Evolutionary conservation across 495 filamentous ascomycete genomes (phyloP).

Genomic region (Ramalina peruviana): DNA sequence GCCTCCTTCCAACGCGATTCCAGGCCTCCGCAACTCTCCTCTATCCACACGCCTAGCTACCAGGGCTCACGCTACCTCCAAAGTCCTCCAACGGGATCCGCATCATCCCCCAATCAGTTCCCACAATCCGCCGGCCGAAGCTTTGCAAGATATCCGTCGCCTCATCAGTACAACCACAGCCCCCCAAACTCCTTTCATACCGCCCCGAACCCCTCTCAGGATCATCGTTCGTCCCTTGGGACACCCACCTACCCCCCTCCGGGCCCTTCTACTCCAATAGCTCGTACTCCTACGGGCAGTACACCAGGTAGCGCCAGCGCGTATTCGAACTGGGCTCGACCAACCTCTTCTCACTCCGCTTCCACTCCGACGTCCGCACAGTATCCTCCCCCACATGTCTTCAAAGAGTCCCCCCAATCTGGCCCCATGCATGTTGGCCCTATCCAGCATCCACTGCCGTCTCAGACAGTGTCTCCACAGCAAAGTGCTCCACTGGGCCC

Average conservation of each 20-base stretch:
- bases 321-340: constrained; percentile 28
- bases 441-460: neutral
- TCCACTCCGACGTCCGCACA: constrained; percentile 27
- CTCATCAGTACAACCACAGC: constrained; percentile 16
- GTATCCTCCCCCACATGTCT: constrained; percentile 17
- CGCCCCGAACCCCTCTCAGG: constrained; percentile 24
- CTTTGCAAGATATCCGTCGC: constrained; percentile 24
- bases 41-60: constrained; percentile 22
- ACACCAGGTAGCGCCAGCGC: constrained; percentile 12
- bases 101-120: constrained; percentile 35
- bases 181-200: constrained; percentile 18
- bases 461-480: constrained; percentile 12
- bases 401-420: constrained; percentile 30
- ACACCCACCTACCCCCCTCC: constrained; percentile 22
- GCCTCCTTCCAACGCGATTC: constrained; percentile 17
- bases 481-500: constrained; percentile 36
- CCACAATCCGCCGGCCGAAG: constrained; percentile 23
- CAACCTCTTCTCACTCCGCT: constrained; percentile 35
- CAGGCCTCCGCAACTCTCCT: constrained; percentile 29
- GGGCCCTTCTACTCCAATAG: constrained; percentile 10
- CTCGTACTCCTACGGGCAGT: constrained; percentile 12
- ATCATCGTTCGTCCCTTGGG: constrained; percentile 20
- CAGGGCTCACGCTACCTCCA: constrained; percentile 26
- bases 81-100: constrained; percentile 26
- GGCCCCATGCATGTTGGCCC: neutral